phyloP scores from a whole-genome alignment of 2,329 filamentous ascomycete species.

The Neopestalotiopsis sp. region DNA sequence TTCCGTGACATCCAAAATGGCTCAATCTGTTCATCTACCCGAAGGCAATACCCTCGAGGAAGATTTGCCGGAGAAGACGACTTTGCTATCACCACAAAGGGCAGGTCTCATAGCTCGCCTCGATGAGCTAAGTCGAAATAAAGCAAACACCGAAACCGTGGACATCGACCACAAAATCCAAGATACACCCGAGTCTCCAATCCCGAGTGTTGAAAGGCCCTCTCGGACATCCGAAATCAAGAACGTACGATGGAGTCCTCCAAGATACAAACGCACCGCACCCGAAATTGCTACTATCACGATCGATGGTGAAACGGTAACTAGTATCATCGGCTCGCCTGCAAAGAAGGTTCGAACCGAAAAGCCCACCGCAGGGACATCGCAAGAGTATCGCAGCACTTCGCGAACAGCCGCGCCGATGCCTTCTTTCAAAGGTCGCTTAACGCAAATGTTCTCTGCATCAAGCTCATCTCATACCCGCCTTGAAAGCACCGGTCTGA shows the following conservation, averaged over 20 bases:
- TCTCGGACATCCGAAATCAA: conserved; percentile 34
- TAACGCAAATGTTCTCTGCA: conserved; percentile 52
- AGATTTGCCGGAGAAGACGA: background rate
- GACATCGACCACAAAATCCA: conserved; percentile 18
- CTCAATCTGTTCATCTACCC: background rate
- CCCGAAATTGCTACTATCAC: conserved; percentile 76
- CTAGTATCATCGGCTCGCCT: conserved; percentile 67
- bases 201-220: conserved; percentile 40
- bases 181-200: conserved; percentile 33
- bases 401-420: conserved; percentile 32
- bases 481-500: conserved; percentile 22
- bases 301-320: conserved; percentile 71
- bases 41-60: background rate
- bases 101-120: conserved; percentile 43
- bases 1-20: background rate
- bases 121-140: conserved; percentile 29
- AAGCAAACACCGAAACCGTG: conserved; percentile 19
- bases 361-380: conserved; percentile 36
- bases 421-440: conserved; percentile 50
- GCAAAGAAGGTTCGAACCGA: conserved; percentile 52
- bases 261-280: conserved; percentile 59
- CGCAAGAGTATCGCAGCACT: conserved; percentile 36
- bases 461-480: conserved; percentile 23
- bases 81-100: conserved; percentile 32
- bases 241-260: conserved; percentile 27